These are phyloP conservation scores for Penstemon eatonii DNA, from an alignment of 257 asterid genomes.

Conservation along the genomic window DNA sequence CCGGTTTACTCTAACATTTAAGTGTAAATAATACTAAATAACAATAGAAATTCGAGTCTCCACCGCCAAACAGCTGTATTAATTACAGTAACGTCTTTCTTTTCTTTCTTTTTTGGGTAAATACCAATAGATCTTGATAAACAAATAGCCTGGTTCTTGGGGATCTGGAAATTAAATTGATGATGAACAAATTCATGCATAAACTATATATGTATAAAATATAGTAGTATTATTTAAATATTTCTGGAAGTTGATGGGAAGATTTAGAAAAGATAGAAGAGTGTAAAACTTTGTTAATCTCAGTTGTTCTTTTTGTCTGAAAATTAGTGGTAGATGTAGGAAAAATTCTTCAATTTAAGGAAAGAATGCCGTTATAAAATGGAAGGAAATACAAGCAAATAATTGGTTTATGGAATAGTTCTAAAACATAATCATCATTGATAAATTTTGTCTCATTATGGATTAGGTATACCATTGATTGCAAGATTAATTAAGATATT, in stretches of 20 bases:
- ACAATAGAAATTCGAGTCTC: constrained; percentile 31
- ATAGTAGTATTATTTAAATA: too few relatives aligned
- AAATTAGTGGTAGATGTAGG: too few relatives aligned
- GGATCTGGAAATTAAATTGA: not conserved
- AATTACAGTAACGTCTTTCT: not conserved
- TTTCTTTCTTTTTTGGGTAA: not conserved
- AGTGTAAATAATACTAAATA: not conserved
- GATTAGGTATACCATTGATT: constrained; percentile 7
- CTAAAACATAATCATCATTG: not conserved
- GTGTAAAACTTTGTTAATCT: too few relatives aligned
- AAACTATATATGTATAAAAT: too few relatives aligned
- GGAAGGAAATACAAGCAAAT: not conserved
- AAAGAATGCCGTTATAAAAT: not conserved
- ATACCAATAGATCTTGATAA: constrained; percentile 8
- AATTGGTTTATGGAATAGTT: not conserved
- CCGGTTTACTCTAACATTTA: not conserved
- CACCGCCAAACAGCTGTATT: constrained; percentile 44
- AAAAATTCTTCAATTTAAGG: too few relatives aligned
- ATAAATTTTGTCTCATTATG: not conserved
- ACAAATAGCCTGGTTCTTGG: not conserved
- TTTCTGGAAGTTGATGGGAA: too few relatives aligned
- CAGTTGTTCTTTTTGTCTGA: too few relatives aligned
- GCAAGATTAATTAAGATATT: not conserved
- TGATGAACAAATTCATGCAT: not conserved
- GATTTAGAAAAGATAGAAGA: too few relatives aligned